Evolutionary conservation across 805 yeast species (phyloP), one percentile per base, ranked within the genome.

Genomic region (Zygotorulaspora chibaensis): DNA sequence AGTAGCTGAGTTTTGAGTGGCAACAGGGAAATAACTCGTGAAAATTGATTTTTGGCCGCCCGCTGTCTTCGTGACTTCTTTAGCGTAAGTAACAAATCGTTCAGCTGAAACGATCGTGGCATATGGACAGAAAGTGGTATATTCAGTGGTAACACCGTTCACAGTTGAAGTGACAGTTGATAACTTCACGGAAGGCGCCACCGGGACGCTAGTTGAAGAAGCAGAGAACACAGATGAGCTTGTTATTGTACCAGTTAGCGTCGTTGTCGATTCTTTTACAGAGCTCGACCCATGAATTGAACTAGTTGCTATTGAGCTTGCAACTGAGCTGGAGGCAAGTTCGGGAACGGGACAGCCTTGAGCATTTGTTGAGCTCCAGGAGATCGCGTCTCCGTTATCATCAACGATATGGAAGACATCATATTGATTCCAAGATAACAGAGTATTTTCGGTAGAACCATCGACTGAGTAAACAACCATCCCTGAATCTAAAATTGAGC

Each of bases 391-490:
- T 27, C 59, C 58, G 17, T 42, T 38, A 13, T 30, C 20, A 35
- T 51, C 48, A 18, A 46, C 46, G 43, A 58, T 42, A 26, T 58
- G 61, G 51, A 57, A 58, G 10, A 58, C 60, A 16, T 53, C 52
- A 42, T 51, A 49, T 25, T 52, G 54, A 41, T 54, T 49, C 63
- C 63, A 59, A 7, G 62, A 52, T 26, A 59, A 42, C 51, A 59
- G 38, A 3, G 57, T 50, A 40, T 46, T 47, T 9, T 37, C 30
- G 3, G 47, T 23, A 8, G 49, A 42, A 41, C 54, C 58, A 40
- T 51, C 55, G 5, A 46, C 54, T 13, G 51, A 43, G 42, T 52
- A 54, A 3, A 59, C 50, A 20, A 59, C 42, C 61, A 57, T 57
- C 36, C 63, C 63, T 15, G 56, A 52, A 13, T 46, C 46, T 36